Percentiles rank a stretch among this genome's conserved stretches.
Evolutionary conservation across 225 moss, liverwort and hornwort genomes (phyloP).

Genomic region (Rhytidiadelphus loreus): DNA sequence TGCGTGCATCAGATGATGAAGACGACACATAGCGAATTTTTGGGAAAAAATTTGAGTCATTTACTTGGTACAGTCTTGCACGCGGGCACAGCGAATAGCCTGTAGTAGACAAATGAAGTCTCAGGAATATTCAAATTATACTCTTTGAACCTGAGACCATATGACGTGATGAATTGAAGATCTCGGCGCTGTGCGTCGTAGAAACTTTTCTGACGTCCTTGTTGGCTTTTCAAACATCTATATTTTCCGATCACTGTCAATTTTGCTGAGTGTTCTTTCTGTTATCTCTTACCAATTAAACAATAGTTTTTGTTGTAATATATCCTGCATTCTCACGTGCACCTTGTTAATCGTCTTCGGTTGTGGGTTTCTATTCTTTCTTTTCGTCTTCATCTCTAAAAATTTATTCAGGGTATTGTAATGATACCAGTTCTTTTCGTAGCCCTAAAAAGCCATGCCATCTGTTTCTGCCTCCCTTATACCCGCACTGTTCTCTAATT

Average conservation of each 20-base stretch:
- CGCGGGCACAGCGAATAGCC: not conserved
- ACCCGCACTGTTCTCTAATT: slow-evolving; percentile 45
- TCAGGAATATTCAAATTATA: not conserved
- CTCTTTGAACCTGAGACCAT: not conserved
- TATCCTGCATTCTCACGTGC: not conserved
- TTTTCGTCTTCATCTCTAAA: not conserved
- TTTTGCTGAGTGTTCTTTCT: not conserved
- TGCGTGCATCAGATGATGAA: slow-evolving; percentile 91
- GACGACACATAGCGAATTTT: slow-evolving; percentile 87
- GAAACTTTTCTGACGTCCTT: not conserved
- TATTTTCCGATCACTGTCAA: not conserved
- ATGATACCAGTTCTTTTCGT: not conserved
- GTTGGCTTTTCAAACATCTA: not conserved
- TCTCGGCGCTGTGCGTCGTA: not conserved
- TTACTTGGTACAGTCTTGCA: slow-evolving; percentile 25
- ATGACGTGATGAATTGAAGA: not conserved
- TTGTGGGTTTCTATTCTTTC: not conserved
- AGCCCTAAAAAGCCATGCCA: not conserved
- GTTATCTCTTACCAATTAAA: not conserved
- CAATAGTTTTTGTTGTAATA: not conserved
- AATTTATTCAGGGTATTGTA: not conserved
- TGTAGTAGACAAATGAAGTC: not conserved
- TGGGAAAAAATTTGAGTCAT: slow-evolving; percentile 13
- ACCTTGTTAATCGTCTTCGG: not conserved
- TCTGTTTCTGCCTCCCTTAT: slow-evolving; percentile 27